Percentiles rank a stretch among this genome's conserved stretches.
phyloP scores from a whole-genome alignment of 2,329 filamentous ascomycete species.

The Peltaster fructicola region DNA sequence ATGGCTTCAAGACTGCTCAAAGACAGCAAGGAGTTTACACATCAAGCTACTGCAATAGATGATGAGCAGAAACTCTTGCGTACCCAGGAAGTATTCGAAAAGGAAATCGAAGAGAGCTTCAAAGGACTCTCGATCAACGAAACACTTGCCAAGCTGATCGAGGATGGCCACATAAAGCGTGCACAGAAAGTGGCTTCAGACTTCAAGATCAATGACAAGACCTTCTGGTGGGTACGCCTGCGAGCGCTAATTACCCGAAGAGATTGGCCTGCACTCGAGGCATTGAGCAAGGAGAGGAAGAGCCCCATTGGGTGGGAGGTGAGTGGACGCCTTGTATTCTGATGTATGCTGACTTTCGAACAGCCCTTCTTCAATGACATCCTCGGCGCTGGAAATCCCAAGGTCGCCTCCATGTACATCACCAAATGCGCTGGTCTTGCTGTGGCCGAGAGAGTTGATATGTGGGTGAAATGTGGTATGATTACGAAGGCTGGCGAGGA shows the following conservation, averaged over 20 bases:
- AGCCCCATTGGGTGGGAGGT: constrained; percentile 95
- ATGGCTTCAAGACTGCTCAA: constrained; percentile 65
- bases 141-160: constrained; percentile 76
- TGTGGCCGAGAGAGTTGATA: constrained; percentile 54
- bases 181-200: constrained; percentile 79
- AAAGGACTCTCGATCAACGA: constrained; percentile 76
- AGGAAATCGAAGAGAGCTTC: constrained; percentile 52
- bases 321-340: constrained; percentile 20
- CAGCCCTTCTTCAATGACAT: constrained; percentile 85
- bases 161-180: constrained; percentile 63
- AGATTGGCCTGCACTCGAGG: constrained; percentile 85
- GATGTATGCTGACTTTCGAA: constrained; percentile 6
- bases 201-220: constrained; percentile 84
- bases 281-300: constrained; percentile 58
- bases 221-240: constrained; percentile 72
- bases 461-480: constrained; percentile 96
- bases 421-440: constrained; percentile 66
- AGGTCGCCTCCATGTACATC: constrained; percentile 67
- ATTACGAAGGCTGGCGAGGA: constrained; percentile 79
- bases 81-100: constrained; percentile 75
- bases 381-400: constrained; percentile 74
- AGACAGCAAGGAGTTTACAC: constrained; percentile 62
- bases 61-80: constrained; percentile 65
- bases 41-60: constrained; percentile 58
- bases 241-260: constrained; percentile 76